Evolutionary conservation across 176 grass and related monocot species (phyloP).

Genomic region (Triticum monococcum): DNA sequence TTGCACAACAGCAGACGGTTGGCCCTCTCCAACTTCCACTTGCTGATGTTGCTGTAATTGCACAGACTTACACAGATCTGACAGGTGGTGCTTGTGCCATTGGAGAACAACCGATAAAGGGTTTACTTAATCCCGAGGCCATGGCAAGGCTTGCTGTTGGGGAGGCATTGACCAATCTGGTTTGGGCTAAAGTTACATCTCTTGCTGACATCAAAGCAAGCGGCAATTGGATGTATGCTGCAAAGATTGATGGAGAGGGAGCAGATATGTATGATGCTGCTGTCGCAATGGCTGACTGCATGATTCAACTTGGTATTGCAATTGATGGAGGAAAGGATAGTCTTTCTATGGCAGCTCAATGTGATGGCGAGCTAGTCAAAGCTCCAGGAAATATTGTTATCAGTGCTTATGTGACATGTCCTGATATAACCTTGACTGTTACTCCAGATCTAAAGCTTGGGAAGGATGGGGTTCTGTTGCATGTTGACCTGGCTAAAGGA

Average conservation of each 20-base stretch:
- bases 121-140: constrained; percentile 76
- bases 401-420: constrained; percentile 84
- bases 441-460: constrained; percentile 91
- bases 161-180: constrained; percentile 91
- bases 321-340: constrained; percentile 94
- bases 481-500: constrained; percentile 84
- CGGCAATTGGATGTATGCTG: constrained; percentile 97
- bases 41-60: constrained; percentile 87
- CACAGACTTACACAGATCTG: constrained; percentile 75
- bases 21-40: constrained; percentile 83
- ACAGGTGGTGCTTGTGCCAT: constrained; percentile 85
- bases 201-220: constrained; percentile 84
- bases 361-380: constrained; percentile 74
- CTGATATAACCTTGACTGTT: constrained; percentile 88
- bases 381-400: constrained; percentile 92
- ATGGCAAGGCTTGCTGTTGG: constrained; percentile 85
- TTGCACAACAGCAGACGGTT: constrained; percentile 87
- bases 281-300: constrained; percentile 71
- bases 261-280: constrained; percentile 90
- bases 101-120: constrained; percentile 87
- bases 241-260: constrained; percentile 89
- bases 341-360: constrained; percentile 94
- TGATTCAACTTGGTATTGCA: constrained; percentile 91
- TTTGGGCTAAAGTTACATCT: constrained; percentile 88
- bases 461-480: constrained; percentile 67